A percentile compares a stretch with the other conserved stretches of the same genome.
Conservation (phyloP, 345 rosid genomes). For the Eutrema japonicum region DNA sequence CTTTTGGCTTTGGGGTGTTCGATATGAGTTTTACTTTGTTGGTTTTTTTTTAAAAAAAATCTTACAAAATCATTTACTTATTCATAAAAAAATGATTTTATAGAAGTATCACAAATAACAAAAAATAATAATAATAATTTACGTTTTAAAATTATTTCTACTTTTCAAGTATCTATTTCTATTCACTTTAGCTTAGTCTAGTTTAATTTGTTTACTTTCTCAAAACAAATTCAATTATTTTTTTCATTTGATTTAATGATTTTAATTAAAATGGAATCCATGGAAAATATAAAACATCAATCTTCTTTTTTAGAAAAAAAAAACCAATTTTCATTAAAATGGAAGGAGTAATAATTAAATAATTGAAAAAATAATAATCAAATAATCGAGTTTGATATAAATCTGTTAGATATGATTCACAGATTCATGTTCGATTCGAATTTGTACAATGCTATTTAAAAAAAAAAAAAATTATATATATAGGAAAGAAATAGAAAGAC, state of each 20-base stretch:
- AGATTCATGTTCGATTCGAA: too few species aligned
- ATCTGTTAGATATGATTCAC: too few species aligned
- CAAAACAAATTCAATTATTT: background rate
- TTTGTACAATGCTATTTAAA: too few species aligned
- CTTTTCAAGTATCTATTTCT: background rate
- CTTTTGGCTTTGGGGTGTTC: conserved; percentile 8
- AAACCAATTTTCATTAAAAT: background rate
- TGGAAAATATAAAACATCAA: background rate
- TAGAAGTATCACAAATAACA: background rate
- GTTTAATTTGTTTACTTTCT: background rate
- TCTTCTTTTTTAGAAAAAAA: background rate
- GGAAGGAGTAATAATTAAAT: too few species aligned
- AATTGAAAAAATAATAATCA: too few species aligned
- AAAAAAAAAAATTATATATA: too few species aligned
- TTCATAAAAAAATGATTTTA: background rate
- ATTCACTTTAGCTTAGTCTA: background rate
- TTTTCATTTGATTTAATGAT: too few species aligned
- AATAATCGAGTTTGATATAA: too few species aligned
- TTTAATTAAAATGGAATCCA: background rate
- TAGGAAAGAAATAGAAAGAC: background rate
- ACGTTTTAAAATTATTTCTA: background rate
- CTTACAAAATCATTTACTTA: background rate
- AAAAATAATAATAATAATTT: background rate
- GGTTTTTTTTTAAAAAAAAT: background rate
- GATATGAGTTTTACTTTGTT: background rate